Evolutionary conservation across 164 flowering plant species (phyloP).

Genomic region (Piper betle): DNA sequence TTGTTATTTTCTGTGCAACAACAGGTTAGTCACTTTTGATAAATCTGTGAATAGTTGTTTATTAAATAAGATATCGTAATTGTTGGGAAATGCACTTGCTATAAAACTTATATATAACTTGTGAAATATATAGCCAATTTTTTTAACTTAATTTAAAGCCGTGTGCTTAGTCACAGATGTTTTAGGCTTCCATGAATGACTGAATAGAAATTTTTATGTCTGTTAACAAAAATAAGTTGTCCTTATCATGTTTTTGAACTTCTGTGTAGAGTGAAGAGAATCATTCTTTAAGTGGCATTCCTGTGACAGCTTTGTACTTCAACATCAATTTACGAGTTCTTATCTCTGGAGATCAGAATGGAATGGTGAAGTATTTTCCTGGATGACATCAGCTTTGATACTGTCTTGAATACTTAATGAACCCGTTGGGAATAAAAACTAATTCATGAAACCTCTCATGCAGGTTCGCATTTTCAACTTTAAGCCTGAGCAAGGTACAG

Average conservation of each 20-base stretch:
- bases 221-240: not conserved
- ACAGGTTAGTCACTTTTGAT: constrained; percentile 31
- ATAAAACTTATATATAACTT: not conserved
- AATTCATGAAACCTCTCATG: not conserved
- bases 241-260: not conserved
- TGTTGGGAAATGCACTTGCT: not conserved
- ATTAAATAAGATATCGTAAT: not conserved
- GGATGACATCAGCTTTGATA: not conserved
- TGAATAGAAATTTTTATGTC: no score
- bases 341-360: constrained; percentile 82
- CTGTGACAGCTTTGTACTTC: constrained; percentile 58
- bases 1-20: constrained; percentile 51
- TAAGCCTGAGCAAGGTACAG: constrained; percentile 45
- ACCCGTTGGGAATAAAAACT: not conserved
- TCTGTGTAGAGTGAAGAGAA: constrained; percentile 59
- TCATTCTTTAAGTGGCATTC: constrained; percentile 40
- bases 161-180: no score
- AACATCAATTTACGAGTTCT: constrained; percentile 36
- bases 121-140: no score
- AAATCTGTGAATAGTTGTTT: not conserved
- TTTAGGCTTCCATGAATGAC: not conserved
- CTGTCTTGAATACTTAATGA: not conserved
- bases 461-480: constrained; percentile 69
- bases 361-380: constrained; percentile 36
- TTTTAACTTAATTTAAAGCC: no score